A percentile compares a stretch with the other conserved stretches of the same genome.
Conservation (phyloP, 345 rosid genomes). For the Eucalyptus marginata region DNA sequence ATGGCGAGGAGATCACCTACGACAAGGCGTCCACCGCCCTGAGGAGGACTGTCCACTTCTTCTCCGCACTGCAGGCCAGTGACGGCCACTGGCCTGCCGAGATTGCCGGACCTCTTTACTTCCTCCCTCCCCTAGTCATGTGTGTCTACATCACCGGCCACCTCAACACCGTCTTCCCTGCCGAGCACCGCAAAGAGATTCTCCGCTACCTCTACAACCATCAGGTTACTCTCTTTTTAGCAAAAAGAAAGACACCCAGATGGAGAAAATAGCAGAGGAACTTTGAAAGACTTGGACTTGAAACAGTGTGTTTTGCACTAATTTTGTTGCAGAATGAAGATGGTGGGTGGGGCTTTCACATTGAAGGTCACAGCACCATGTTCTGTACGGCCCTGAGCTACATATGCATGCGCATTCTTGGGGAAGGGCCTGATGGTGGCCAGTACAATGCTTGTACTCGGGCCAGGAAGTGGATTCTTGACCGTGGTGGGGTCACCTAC, state of each 20-base stretch:
- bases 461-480: conserved; percentile 17
- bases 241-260: not conserved
- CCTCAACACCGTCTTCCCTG: conserved; percentile 10
- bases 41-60: conserved; percentile 13
- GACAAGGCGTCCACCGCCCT: conserved; percentile 3
- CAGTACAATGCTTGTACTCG: conserved; percentile 10
- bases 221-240: not conserved
- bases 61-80: conserved; percentile 16
- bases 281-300: not conserved
- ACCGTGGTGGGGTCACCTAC: conserved; percentile 11
- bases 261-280: not conserved
- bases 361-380: conserved; percentile 22
- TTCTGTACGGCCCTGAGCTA: conserved; percentile 13
- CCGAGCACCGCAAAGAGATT: conserved; percentile 13
- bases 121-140: conserved; percentile 16
- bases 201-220: conserved; percentile 18
- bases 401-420: conserved; percentile 22
- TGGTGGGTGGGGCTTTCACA: conserved; percentile 26
- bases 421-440: conserved; percentile 17
- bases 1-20: conserved; percentile 7
- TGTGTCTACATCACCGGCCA: conserved; percentile 21
- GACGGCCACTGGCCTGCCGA: conserved; percentile 35
- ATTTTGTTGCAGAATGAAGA: conserved; percentile 4
- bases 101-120: conserved; percentile 15
- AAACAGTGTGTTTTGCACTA: not conserved